Evolutionary conservation across 331 rosid genomes (phyloP), one percentile per base, ranked within the genome.

Genomic region (Cydonia oblonga): DNA sequence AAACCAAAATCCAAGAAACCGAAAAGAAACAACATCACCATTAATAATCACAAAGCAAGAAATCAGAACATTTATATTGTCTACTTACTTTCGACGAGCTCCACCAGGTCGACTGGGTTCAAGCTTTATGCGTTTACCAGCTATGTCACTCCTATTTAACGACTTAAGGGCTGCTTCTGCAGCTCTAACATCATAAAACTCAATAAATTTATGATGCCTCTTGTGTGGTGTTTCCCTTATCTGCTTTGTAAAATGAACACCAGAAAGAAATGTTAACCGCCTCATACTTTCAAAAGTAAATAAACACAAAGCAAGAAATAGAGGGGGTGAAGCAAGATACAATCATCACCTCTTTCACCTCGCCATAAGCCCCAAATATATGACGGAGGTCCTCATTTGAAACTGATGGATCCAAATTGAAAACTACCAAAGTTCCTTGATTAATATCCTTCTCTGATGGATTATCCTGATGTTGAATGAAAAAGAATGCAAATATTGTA

Each of bases 101-200:
- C 96, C 96, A 49, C 96, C 96, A 66, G 96, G 96, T 22, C 96
- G 90, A 78, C 96, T 90, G 74, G 96, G 96, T 79, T 90, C 96
- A 79, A 90, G 90, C 85, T 90, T 90, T 83, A 90, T 88, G 75
- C 95, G 92, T 82, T 90, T 90, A 78, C 96, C 96, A 68, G 96
- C 96, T 75, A 90, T 90, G 81, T 90, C 96, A 82, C 89, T 83
- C 82, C 92, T 82, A 83, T 90, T 90, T 70, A 90, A 87, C 38
- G 90, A 87, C 80, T 90, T 90, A 54, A 90, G 92, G 23, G 95
- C 92, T 64, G 87, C 92, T 73, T 88, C 96, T 20, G 97, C 97
- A 66, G 90, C 97, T 79, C 96, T 85, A 64, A 89, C 96, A 72
- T 91, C 96, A 76, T 85, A 91, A 82, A 71, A 91, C 74, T 91